phyloP scores from a whole-genome alignment of 768 basidiomycete species.

The Phlebiopsis gigantea region DNA sequence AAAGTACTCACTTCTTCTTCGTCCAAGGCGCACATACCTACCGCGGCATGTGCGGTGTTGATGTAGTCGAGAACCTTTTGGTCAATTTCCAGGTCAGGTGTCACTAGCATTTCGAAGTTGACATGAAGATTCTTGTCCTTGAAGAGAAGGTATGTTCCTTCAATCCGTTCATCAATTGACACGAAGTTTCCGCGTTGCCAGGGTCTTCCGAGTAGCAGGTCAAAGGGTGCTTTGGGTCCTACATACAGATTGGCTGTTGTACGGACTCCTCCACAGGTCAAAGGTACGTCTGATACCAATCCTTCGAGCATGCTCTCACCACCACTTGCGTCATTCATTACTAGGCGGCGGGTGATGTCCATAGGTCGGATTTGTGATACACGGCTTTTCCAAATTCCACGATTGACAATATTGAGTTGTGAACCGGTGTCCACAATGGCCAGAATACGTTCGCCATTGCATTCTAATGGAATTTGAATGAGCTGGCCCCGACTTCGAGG shows the following conservation, averaged over 20 bases:
- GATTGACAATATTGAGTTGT: background rate
- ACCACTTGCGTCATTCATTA: conserved; percentile 27
- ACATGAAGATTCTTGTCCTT: background rate
- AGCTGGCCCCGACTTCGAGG: background rate
- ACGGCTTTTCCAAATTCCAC: background rate
- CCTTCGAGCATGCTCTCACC: conserved; percentile 19
- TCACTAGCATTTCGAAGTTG: background rate
- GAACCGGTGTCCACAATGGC: background rate
- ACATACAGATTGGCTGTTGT: conserved; percentile 22
- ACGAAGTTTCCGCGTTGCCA: conserved; percentile 21
- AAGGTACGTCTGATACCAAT: conserved; percentile 16
- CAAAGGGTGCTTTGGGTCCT: conserved; percentile 15
- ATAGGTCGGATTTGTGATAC: background rate
- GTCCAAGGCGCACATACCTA: no score
- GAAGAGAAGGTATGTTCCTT: conserved; percentile 15
- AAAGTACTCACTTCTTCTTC: no score
- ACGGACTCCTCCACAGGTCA: conserved; percentile 19
- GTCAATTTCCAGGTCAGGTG: background rate
- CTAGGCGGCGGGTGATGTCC: background rate
- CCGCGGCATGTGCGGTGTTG: no score
- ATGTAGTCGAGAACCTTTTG: background rate
- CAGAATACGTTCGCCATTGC: background rate
- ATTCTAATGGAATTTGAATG: background rate
- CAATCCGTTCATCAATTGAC: conserved; percentile 17
- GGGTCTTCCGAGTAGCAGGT: conserved; percentile 19